phyloP scores from a whole-genome alignment of 208 protist species.

The Acanthamoeba sp. region DNA sequence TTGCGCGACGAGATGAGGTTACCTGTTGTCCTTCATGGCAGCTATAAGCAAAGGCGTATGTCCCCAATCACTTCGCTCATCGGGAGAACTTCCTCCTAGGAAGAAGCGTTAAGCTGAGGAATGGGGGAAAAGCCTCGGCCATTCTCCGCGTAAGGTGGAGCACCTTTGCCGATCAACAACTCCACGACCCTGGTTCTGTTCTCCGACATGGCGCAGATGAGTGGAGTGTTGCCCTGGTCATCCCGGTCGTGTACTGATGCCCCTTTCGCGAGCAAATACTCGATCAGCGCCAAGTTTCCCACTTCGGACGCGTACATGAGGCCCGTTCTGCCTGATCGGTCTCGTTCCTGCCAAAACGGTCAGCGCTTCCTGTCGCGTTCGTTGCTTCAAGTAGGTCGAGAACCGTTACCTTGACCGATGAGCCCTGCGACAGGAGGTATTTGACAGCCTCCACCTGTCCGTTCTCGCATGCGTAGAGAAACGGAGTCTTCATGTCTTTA shows the following conservation, averaged over 20 bases:
- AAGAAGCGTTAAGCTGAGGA: no score
- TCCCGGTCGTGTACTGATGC: not conserved
- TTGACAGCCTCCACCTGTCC: conserved; percentile 10
- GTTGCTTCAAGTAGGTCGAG: no score
- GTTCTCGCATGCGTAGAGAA: conserved; percentile 16
- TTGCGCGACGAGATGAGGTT: no score
- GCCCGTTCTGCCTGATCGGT: not conserved
- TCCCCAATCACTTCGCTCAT: conserved; percentile 5
- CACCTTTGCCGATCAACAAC: not conserved
- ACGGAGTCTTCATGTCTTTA: conserved; percentile 15
- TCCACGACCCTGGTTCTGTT: not conserved
- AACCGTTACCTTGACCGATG: not conserved
- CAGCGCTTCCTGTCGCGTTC: no score
- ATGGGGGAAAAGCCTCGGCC: no score
- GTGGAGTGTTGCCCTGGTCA: conserved; percentile 16
- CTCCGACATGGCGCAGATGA: conserved; percentile 39
- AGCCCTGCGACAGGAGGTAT: conserved; percentile 16
- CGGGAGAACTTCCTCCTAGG: conserved; percentile 43
- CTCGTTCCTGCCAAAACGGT: conserved; percentile 3
- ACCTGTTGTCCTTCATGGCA: conserved; percentile 25
- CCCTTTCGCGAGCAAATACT: conserved; percentile 7
- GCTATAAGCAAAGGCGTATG: conserved; percentile 1
- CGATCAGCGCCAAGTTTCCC: not conserved
- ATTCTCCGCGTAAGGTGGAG: no score
- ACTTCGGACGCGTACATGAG: conserved; percentile 16